Evolutionary conservation across 2,329 filamentous ascomycete genomes (phyloP).

Genomic region (Cladosporium sphaerospermum): DNA sequence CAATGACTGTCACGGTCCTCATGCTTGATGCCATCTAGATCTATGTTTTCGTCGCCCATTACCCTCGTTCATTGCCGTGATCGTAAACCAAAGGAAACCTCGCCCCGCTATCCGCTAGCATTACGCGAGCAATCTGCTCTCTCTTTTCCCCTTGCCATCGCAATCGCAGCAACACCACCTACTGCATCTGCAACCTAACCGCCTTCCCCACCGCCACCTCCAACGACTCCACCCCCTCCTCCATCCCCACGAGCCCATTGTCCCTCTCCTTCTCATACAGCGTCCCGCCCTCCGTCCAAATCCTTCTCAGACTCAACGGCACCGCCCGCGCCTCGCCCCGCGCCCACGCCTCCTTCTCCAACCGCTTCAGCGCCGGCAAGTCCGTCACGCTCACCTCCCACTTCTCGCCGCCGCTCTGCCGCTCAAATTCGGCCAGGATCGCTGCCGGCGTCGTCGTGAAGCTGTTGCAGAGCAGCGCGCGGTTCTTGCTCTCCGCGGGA

Average conservation of each 20-base stretch:
- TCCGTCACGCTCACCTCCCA: constrained; percentile 53
- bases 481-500: constrained; percentile 48
- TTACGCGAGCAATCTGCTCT: too few species aligned
- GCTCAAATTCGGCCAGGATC: constrained; percentile 62
- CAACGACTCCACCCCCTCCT: constrained; percentile 47
- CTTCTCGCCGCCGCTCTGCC: constrained; percentile 48
- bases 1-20: too few species aligned
- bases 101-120: too few species aligned
- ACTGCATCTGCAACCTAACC: constrained; percentile 21
- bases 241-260: constrained; percentile 51
- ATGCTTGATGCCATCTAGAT: too few species aligned
- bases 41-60: too few species aligned
- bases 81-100: too few species aligned
- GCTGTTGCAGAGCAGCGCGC: constrained; percentile 62
- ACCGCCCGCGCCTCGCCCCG: constrained; percentile 48
- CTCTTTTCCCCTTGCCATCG: too few species aligned
- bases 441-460: constrained; percentile 60
- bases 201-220: constrained; percentile 39
- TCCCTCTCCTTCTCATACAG: constrained; percentile 59
- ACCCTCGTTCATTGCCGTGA: too few species aligned
- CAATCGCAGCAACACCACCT: not conserved
- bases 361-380: constrained; percentile 47
- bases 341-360: constrained; percentile 57
- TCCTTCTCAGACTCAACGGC: constrained; percentile 56
- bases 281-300: constrained; percentile 68